Evolutionary conservation across 331 rosid species (phyloP), one percentile per base, ranked within the genome.

Genomic region (Rhamnella rubrinervis): DNA sequence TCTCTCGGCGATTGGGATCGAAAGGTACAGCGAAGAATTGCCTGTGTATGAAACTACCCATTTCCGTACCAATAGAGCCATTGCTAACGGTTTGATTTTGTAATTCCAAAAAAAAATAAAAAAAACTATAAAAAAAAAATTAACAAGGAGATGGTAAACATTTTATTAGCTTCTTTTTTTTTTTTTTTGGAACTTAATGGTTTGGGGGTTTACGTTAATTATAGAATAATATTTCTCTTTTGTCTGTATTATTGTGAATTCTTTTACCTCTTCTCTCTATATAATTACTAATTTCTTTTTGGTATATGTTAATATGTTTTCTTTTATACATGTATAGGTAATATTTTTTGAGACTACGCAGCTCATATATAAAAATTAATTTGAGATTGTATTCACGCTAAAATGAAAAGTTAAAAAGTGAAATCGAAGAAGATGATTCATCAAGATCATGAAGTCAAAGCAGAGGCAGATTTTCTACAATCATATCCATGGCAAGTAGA

Each of bases 11-110:
- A 86, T 85, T 74, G 98, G 98, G 73, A 92, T 90, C 75, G 89
- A 87, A 66, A 84, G 96, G 90, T 93, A 93, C 60, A 71, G 96
- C n/a, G 85, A 93, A 66, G 99, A 95, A 65, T 76, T 95, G 67
- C 99, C 99, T 1, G 99, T 95, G 65, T 95, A 89, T 68, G 99
- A 91, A 77, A 95, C 99, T 6, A 95, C 99, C 61, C 88, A 87
- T 78, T 84, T 95, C 81, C 72, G 70, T 38, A 78, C 93, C 67
- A 89, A 86, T 87, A 81, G 89, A 75, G 93, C 91, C 68, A 87
- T 95, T 76, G 88, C 90, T 20, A 87, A 70, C 71, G 95, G 95
- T 65, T 87, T 91, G 63, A 61, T 91, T 71, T 46, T 88, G 97
- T 93, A 85, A 90, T 86, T 89, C 77, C 70, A 68, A 65, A n/a